Percentiles rank a stretch among this genome's conserved stretches.
Conservation (phyloP, 345 rosid species). For the Salix caprea region DNA sequence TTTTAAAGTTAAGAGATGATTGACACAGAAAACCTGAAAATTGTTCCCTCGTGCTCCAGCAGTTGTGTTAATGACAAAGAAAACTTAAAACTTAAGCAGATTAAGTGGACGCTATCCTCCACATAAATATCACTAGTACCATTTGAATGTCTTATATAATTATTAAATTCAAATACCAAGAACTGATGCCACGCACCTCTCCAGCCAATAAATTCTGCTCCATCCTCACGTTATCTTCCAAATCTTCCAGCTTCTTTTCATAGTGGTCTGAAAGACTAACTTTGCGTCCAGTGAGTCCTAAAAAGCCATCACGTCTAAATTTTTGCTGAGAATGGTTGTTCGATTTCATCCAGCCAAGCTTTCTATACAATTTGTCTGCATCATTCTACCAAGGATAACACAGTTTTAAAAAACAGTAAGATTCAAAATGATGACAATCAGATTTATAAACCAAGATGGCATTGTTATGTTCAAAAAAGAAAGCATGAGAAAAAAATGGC, state of each 20-base stretch:
- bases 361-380: slow-evolving; percentile 59
- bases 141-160: too few relatives aligned
- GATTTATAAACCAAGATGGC: background rate
- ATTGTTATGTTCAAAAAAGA: too few relatives aligned
- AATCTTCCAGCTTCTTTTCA: slow-evolving; percentile 58
- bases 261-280: slow-evolving; percentile 57
- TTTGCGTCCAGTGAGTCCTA: slow-evolving; percentile 65
- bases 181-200: slow-evolving; percentile 43
- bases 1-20: background rate
- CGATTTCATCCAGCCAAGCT: slow-evolving; percentile 49
- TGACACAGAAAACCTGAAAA: background rate
- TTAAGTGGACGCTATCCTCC: background rate
- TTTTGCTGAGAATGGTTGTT: slow-evolving; percentile 27
- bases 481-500: too few relatives aligned
- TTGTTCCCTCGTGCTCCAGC: background rate
- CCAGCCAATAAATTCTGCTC: slow-evolving; percentile 50
- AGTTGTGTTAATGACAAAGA: background rate
- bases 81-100: background rate
- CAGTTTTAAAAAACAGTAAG: slow-evolving; percentile 5
- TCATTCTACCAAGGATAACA: slow-evolving; percentile 42
- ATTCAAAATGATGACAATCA: slow-evolving; percentile 4
- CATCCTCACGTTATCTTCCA: slow-evolving; percentile 57
- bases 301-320: slow-evolving; percentile 52
- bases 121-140: background rate
- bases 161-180: too few relatives aligned